Evolutionary conservation across 495 filamentous ascomycete genomes (phyloP).

Genomic region (Penicillium coprophilum): DNA sequence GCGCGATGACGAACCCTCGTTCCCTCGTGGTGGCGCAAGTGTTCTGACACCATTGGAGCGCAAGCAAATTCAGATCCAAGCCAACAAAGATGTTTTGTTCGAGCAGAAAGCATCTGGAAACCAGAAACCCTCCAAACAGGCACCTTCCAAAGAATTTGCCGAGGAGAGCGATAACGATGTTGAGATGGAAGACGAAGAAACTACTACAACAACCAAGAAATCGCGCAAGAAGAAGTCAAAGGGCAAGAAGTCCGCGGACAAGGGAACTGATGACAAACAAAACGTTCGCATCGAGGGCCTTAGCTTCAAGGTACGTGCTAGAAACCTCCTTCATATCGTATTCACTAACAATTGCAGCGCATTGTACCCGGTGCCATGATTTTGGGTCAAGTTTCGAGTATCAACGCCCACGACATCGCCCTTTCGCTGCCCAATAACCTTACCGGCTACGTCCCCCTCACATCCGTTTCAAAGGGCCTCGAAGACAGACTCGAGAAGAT

Average conservation of each 20-base stretch:
- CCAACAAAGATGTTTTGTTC: constrained; percentile 88
- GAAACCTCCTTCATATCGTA: background rate
- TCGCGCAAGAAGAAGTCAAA: constrained; percentile 48
- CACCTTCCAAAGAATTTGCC: constrained; percentile 43
- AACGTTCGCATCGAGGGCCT: constrained; percentile 76
- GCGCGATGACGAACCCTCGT: constrained; percentile 79
- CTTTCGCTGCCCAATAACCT: constrained; percentile 90
- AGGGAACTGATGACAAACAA: constrained; percentile 51
- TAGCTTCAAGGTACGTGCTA: constrained; percentile 73
- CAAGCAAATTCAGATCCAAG: constrained; percentile 94
- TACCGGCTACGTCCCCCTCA: constrained; percentile 83
- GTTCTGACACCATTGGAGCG: constrained; percentile 90
- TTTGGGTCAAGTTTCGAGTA: constrained; percentile 79
- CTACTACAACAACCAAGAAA: constrained; percentile 47
- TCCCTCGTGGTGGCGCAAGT: constrained; percentile 90
- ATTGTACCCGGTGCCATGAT: constrained; percentile 80
- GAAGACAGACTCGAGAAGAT: constrained; percentile 66
- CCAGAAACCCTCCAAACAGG: constrained; percentile 45
- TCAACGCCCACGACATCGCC: constrained; percentile 73
- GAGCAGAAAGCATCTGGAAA: constrained; percentile 63
- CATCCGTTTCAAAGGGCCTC: constrained; percentile 76
- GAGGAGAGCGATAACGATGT: constrained; percentile 41
- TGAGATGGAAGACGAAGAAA: constrained; percentile 51
- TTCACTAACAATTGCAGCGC: constrained; percentile 58
- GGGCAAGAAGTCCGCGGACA: constrained; percentile 48